Evolutionary conservation across 2,329 filamentous ascomycete species (phyloP).

Genomic region (Aspergillus glaucus): DNA sequence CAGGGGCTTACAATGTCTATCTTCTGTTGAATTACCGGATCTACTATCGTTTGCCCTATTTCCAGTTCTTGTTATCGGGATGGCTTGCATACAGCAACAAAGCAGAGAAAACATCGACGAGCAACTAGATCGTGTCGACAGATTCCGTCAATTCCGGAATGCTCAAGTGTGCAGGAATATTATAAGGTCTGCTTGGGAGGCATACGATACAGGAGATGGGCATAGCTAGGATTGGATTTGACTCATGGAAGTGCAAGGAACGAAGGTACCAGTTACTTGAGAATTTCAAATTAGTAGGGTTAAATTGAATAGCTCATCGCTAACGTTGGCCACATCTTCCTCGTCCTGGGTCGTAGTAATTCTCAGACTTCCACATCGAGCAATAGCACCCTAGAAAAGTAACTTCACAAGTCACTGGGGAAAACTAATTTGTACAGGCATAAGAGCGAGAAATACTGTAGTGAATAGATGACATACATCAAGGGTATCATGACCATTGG

Average conservation of each 20-base stretch:
- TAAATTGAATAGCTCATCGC: too few relatives aligned
- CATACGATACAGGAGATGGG: background rate
- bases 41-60: background rate
- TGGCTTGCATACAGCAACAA: background rate
- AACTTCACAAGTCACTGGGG: too few relatives aligned
- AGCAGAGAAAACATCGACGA: background rate
- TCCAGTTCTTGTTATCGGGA: background rate
- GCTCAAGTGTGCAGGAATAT: background rate
- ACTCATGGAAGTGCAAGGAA: background rate
- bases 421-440: too few relatives aligned
- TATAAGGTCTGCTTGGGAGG: background rate
- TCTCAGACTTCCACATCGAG: too few relatives aligned
- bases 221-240: background rate
- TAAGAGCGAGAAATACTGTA: too few relatives aligned
- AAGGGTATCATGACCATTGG: background rate
- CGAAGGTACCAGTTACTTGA: background rate
- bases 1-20: background rate
- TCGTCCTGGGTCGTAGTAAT: too few relatives aligned
- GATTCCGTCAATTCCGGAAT: background rate
- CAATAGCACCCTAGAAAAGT: too few relatives aligned
- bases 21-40: background rate
- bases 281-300: background rate
- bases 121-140: background rate
- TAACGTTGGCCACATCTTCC: too few relatives aligned
- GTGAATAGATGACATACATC: too few relatives aligned